Evolutionary conservation across 345 rosid genomes (phyloP).

Genomic region (Barbarea vulgaris): DNA sequence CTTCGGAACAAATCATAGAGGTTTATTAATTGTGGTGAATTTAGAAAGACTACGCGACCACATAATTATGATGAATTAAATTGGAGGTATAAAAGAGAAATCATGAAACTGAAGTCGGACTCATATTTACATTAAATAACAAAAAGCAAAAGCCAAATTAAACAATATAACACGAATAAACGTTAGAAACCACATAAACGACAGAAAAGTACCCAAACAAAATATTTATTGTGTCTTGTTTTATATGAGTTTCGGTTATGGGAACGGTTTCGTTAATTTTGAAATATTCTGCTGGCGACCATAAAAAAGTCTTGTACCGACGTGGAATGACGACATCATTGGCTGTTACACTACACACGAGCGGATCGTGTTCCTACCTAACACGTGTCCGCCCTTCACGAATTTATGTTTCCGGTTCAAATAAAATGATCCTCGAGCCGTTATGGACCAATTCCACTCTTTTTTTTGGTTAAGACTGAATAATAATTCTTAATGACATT

Average conservation of each 20-base stretch:
- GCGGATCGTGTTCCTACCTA: conserved; percentile 37
- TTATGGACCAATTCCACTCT: conserved; percentile 37
- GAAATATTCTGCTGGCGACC: conserved; percentile 33
- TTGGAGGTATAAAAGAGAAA: neutral
- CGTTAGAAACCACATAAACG: conserved; percentile 26
- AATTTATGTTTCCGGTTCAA: conserved; percentile 34
- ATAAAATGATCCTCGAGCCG: conserved; percentile 26
- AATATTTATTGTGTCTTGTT: conserved; percentile 28
- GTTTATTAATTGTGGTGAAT: neutral
- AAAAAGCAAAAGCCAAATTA: neutral
- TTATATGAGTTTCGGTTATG: conserved; percentile 43
- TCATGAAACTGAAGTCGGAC: conserved; percentile 1
- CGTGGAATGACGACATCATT: conserved; percentile 40
- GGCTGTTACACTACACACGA: conserved; percentile 42
- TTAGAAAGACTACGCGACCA: neutral
- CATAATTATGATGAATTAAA: neutral
- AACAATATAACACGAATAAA: conserved; percentile 2
- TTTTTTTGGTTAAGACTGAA: neutral
- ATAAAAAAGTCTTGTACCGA: conserved; percentile 16
- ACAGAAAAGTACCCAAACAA: conserved; percentile 25
- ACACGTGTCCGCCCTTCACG: conserved; percentile 34
- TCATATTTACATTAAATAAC: neutral
- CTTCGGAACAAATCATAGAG: neutral
- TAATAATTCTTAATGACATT: neutral
- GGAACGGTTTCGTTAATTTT: conserved; percentile 44